Evolutionary conservation across 108 stramenopile genomes (phyloP).

Genomic region (Bacterosira constricta): DNA sequence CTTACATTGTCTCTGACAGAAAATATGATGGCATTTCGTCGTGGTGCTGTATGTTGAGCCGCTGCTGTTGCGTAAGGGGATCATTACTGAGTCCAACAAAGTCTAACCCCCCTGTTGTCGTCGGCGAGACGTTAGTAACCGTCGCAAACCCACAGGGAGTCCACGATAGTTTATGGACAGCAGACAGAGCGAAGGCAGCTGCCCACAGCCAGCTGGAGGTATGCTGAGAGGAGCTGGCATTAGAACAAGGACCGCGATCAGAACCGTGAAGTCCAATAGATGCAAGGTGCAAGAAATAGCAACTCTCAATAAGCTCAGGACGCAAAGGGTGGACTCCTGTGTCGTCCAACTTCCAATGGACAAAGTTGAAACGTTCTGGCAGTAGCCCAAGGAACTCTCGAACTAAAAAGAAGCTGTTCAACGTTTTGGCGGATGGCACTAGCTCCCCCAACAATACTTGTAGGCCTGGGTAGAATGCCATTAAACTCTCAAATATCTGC

Average conservation of each 20-base stretch:
- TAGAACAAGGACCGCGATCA: slow-evolving; percentile 26
- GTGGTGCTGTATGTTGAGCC: slow-evolving; percentile 42
- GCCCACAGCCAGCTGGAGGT: slow-evolving; percentile 80
- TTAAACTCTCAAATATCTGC: slow-evolving; percentile 85
- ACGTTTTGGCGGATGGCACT: slow-evolving; percentile 68
- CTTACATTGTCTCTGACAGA: slow-evolving; percentile 95
- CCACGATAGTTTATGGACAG: slow-evolving; percentile 37
- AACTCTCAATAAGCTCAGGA: slow-evolving; percentile 91
- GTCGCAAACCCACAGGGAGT: slow-evolving; percentile 72
- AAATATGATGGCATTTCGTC: slow-evolving; percentile 98
- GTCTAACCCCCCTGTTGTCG: slow-evolving; percentile 53
- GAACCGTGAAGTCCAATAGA: slow-evolving; percentile 59
- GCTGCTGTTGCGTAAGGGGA: slow-evolving; percentile 21
- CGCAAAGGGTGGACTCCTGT: slow-evolving; percentile 76
- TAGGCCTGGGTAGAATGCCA: slow-evolving; percentile 96
- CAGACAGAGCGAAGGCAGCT: slow-evolving; percentile 66
- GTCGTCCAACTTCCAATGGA: slow-evolving; percentile 63
- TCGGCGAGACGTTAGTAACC: slow-evolving; percentile 48
- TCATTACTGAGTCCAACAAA: slow-evolving; percentile 23
- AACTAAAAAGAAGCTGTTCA: slow-evolving; percentile 84
- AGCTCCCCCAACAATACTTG: slow-evolving; percentile 87
- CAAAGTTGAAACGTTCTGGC: slow-evolving; percentile 88
- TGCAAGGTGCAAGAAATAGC: slow-evolving; percentile 84
- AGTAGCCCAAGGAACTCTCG: slow-evolving; percentile 79
- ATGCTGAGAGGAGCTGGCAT: slow-evolving; percentile 12